phyloP scores from a whole-genome alignment of 768 basidiomycete species.

The Cyclocybe cylindracea region DNA sequence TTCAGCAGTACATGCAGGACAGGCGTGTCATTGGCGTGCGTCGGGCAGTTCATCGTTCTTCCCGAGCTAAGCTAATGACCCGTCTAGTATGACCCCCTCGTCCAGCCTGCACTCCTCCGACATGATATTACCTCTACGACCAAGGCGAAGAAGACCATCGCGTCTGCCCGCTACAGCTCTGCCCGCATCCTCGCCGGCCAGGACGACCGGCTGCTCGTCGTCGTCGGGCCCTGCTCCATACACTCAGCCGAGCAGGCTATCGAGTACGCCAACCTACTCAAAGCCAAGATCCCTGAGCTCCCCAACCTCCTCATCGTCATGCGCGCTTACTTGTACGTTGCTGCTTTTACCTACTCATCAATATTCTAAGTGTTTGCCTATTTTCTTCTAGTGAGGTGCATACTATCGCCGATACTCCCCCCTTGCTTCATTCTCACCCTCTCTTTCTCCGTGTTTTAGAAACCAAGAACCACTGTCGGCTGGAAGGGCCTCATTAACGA shows the following conservation, averaged over 20 bases:
- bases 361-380: slow-evolving; percentile 3
- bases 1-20: slow-evolving; percentile 79
- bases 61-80: slow-evolving; percentile 5
- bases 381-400: slow-evolving; percentile 33
- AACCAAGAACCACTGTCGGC: slow-evolving; percentile 96
- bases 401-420: not conserved
- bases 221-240: slow-evolving; percentile 96
- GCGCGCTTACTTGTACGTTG: slow-evolving; percentile 94
- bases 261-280: slow-evolving; percentile 77
- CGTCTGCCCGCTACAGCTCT: slow-evolving; percentile 74
- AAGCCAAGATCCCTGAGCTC: slow-evolving; percentile 64
- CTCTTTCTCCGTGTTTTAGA: slow-evolving; percentile 43
- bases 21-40: slow-evolving; percentile 78
- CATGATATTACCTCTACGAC: slow-evolving; percentile 78
- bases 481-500: slow-evolving; percentile 98
- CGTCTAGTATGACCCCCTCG: slow-evolving; percentile 88
- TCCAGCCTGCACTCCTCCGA: slow-evolving; percentile 88
- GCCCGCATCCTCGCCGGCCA: slow-evolving; percentile 81
- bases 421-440: not conserved
- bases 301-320: slow-evolving; percentile 88
- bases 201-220: slow-evolving; percentile 84
- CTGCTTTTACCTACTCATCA: not conserved
- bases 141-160: slow-evolving; percentile 73
- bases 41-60: slow-evolving; percentile 12
- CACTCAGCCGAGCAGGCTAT: slow-evolving; percentile 86